Base-by-base conservation (phyloP, 2,329 filamentous ascomycete species). In the Aspergillus fructus region DNA sequence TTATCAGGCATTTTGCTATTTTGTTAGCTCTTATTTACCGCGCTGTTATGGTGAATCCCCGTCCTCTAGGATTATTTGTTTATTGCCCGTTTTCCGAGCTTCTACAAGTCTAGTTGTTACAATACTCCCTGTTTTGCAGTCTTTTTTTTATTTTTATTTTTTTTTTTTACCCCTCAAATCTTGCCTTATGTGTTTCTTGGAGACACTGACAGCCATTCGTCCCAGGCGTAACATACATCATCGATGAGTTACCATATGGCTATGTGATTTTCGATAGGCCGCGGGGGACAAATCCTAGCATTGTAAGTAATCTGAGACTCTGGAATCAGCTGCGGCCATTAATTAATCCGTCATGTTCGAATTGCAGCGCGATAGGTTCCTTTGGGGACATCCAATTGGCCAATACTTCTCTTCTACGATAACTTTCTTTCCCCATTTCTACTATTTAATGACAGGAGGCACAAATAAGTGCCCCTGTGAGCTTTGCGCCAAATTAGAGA, bases 371-470 rank as follows among this genome's bases (percentile, higher is more conserved):
- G 85, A 86, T 66, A 78, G 79, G 49, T 85, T 82, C 55, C 70
- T 87, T 0, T 86, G 77, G 55, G 85, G 85, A 0, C 83, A 87
- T 66, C 83, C 82, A 0, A 69, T 71, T 7, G 77, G 78, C 7
- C 72, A 73, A 48, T 72, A 69, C 15, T 87, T 82, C 55, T 78
- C 84, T 46, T 87, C 84, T 0, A 76, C 80, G 0, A 76, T 77
- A 19, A 71, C 79, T 4, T 85, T 85, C 62, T 83, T 78, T 49
- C 79, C 80, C 0, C 85, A 88, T 59, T 86, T 87, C 66, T 71
- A 78, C 50, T 77, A 79, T 66, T 66, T 87, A 23, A 84, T 86
- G 79, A 75, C 78, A 13, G 75, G 78, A 50, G 71, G 70, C 42
- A 69, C 66, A 5, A 70, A 72, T 2, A 71, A 75, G 0, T 87